Evolutionary conservation across 2,329 filamentous ascomycete species (phyloP), one percentile per base, ranked within the genome.

Genomic region (Ceratocystis albifundus): DNA sequence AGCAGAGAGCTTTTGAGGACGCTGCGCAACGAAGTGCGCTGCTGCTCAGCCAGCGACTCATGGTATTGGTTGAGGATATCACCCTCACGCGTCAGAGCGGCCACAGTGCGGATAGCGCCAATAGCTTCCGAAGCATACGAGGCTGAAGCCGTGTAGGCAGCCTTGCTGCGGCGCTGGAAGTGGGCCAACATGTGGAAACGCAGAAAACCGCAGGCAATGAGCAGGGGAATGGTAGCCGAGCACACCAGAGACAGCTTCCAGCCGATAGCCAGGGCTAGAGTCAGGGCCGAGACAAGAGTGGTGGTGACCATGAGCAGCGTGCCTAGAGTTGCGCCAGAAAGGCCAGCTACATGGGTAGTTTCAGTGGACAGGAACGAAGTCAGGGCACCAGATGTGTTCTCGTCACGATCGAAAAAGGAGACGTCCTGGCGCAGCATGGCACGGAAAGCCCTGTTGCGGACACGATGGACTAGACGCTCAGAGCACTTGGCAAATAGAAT

Each of bases 41-140:
- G 85, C 74, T 96, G 90, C 0, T 72, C 72, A 0, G 80, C 85
- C 41, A 94, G 82, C 62, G 84, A 84, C 1, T 76, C 74, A 68
- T 83, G 86, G 77, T 95, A 99, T 64, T 86, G 81, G 1, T 76
- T 72, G 71, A 90, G 82, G 2, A 97, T 90, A 72, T 96, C 90
- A 0, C 82, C 76, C 76, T 99, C 94, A 8, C 93, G 84, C 0
- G 92, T 96, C 57, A 99, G 81, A 7, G 90, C 89, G 3, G 92
- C 93, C 8, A 97, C 92, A 1, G 94, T 97, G 64, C 93, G 88
- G 70, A 97, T 96, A 5, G 92, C 89, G 1, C 90, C 92, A 41
- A 95, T 96, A 55, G 92, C 92, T 75, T 99, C 94, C 61, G 92
- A 94, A 10, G 94, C 94, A 73, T 88, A 96, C 66, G 87, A 88